phyloP scores from a whole-genome alignment of 2,329 filamentous ascomycete genomes.

The Fulvia fulva region DNA sequence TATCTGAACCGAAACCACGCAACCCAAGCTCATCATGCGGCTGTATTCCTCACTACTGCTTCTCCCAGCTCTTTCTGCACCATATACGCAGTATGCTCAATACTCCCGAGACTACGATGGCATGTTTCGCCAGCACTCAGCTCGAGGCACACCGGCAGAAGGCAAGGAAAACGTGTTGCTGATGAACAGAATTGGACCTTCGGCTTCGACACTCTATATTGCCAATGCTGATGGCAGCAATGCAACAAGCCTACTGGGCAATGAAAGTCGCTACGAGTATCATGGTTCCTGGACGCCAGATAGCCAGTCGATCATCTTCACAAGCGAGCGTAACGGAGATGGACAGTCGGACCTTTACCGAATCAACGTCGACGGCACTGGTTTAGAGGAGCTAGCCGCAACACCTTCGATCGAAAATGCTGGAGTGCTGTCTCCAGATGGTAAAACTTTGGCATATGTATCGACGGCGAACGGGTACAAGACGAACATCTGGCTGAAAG shows the following conservation, averaged over 20 bases:
- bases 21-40: no score
- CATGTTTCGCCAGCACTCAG: neutral
- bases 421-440: slow-evolving; percentile 13
- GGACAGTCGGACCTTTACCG: slow-evolving; percentile 14
- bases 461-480: slow-evolving; percentile 11
- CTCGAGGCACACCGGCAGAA: neutral
- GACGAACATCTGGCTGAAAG: slow-evolving; percentile 14
- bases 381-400: slow-evolving; percentile 8
- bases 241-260: slow-evolving; percentile 8
- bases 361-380: slow-evolving; percentile 8
- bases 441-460: slow-evolving; percentile 12
- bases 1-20: no score
- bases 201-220: slow-evolving; percentile 8
- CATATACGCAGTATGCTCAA: neutral
- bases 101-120: neutral
- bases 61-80: neutral
- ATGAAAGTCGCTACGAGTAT: slow-evolving; percentile 7
- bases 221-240: slow-evolving; percentile 10
- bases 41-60: no score
- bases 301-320: slow-evolving; percentile 13
- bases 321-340: slow-evolving; percentile 11
- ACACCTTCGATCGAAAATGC: slow-evolving; percentile 12
- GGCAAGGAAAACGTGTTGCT: slow-evolving; percentile 12
- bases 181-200: slow-evolving; percentile 13
- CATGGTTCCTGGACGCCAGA: slow-evolving; percentile 10